phyloP scores from a whole-genome alignment of 352 stramenopile genomes.

The Phytophthora brassicae region DNA sequence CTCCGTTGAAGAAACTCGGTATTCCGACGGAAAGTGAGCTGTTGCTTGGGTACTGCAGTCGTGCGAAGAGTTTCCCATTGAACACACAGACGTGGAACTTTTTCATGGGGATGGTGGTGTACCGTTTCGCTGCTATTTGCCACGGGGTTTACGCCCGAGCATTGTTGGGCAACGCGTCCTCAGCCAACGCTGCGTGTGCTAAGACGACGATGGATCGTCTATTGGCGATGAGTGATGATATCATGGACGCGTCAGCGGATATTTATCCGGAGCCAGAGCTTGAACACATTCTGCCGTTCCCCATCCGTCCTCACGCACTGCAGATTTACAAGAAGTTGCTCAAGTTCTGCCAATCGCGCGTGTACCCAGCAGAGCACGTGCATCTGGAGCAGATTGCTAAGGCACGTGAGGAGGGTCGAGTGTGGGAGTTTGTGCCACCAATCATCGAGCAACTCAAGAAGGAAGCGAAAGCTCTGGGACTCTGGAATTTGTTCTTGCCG shows the following conservation, averaged over 20 bases:
- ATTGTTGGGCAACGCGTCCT: slow-evolving; percentile 78
- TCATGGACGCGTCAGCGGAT: slow-evolving; percentile 38
- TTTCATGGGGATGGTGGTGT: slow-evolving; percentile 72
- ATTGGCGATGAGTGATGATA: slow-evolving; percentile 42
- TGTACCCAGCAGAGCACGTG: slow-evolving; percentile 90
- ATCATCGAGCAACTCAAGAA: slow-evolving; percentile 91
- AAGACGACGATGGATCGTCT: slow-evolving; percentile 72
- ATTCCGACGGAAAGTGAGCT: slow-evolving; percentile 68
- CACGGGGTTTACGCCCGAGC: slow-evolving; percentile 80
- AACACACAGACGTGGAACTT: slow-evolving; percentile 67
- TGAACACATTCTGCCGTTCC: slow-evolving; percentile 66
- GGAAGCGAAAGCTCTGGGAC: slow-evolving; percentile 87
- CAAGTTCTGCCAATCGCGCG: slow-evolving; percentile 87
- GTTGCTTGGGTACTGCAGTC: slow-evolving; percentile 62
- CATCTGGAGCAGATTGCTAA: slow-evolving; percentile 77
- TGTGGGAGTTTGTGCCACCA: slow-evolving; percentile 85
- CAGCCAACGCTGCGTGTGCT: slow-evolving; percentile 64
- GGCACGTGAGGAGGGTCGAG: slow-evolving; percentile 45
- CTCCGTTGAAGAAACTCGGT: slow-evolving; percentile 51
- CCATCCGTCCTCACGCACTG: slow-evolving; percentile 74
- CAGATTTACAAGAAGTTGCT: slow-evolving; percentile 84
- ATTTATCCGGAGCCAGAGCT: slow-evolving; percentile 56
- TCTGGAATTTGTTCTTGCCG: slow-evolving; percentile 97
- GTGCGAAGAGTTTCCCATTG: slow-evolving; percentile 50
- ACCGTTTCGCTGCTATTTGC: slow-evolving; percentile 78